A percentile compares a stretch with the other conserved stretches of the same genome.
Evolutionary conservation across 208 protist genomes (phyloP).

Genomic region (Balamuthia mandrillaris): DNA sequence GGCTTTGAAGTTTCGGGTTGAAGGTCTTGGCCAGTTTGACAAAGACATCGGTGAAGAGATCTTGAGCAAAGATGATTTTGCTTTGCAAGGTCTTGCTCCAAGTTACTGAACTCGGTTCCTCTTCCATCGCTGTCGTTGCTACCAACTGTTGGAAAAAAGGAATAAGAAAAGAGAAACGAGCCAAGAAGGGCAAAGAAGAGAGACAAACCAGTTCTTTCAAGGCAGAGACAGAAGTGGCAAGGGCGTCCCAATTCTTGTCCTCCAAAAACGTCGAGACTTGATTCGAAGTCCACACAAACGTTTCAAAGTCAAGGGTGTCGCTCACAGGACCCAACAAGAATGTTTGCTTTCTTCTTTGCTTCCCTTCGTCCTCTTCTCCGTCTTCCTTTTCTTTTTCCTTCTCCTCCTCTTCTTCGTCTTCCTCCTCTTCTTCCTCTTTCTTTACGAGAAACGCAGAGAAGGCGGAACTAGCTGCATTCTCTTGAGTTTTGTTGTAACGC

Average conservation of each 20-base stretch:
- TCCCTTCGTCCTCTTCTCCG: neutral
- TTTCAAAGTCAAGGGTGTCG: neutral
- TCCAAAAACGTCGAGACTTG: neutral
- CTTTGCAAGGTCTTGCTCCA: slow-evolving; percentile 10
- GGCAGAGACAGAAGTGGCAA: neutral
- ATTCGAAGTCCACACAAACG: neutral
- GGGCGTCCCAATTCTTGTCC: neutral
- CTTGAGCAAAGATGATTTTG: slow-evolving; percentile 33
- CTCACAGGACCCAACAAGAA: neutral
- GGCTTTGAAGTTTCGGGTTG: neutral
- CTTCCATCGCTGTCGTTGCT: neutral
- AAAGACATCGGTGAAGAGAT: neutral
- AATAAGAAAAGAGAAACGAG: neutral
- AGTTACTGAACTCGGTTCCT: too few species aligned
- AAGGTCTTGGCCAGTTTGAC: neutral
- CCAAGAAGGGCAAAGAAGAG: neutral
- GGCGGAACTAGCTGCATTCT: neutral
- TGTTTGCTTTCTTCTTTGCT: too few species aligned
- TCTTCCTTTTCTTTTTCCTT: neutral
- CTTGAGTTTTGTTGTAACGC: neutral
- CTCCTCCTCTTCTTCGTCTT: neutral
- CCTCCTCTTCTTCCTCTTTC: neutral
- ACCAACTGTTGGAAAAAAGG: neutral
- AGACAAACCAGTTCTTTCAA: neutral
- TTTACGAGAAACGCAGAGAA: neutral